Percentiles rank a stretch among this genome's conserved stretches.
Evolutionary conservation across 331 rosid species (phyloP).

Genomic region (Malus hybrid): DNA sequence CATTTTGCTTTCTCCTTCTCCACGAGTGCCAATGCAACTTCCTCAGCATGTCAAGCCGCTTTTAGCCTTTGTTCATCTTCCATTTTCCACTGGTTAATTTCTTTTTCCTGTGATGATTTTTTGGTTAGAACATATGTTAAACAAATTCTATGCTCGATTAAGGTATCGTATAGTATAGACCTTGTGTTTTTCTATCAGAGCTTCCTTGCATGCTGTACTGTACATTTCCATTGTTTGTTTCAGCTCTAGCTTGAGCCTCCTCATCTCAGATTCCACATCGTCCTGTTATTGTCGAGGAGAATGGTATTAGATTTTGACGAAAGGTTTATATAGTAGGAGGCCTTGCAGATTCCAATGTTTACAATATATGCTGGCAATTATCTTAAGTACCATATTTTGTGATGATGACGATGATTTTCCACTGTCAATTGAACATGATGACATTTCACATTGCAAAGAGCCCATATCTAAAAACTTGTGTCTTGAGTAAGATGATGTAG

Average conservation of each 20-base stretch:
- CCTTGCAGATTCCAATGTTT: background rate
- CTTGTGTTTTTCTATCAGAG: constrained; percentile 40
- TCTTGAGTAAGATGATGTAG: constrained; percentile 29
- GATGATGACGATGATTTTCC: constrained; percentile 28
- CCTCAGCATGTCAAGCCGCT: constrained; percentile 32
- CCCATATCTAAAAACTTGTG: constrained; percentile 23
- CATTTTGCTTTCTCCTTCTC: constrained; percentile 41
- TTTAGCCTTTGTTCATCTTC: constrained; percentile 44
- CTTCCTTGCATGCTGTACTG: constrained; percentile 60
- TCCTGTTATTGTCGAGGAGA: constrained; percentile 23
- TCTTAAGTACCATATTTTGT: constrained; percentile 21
- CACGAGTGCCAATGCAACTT: constrained; percentile 36
- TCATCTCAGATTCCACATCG: constrained; percentile 67
- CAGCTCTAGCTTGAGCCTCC: constrained; percentile 55
- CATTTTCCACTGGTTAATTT: constrained; percentile 43
- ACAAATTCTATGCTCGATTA: background rate
- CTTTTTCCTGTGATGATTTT: constrained; percentile 30
- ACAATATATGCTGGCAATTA: background rate
- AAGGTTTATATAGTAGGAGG: too few species aligned
- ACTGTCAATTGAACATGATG: constrained; percentile 32
- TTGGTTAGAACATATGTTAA: background rate
- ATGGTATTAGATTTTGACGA: background rate
- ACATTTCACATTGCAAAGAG: constrained; percentile 5
- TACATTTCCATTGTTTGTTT: constrained; percentile 67
- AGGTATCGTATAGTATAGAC: background rate